Base-by-base conservation (phyloP, 768 basidiomycete species). In the Roridomyces roridus region DNA sequence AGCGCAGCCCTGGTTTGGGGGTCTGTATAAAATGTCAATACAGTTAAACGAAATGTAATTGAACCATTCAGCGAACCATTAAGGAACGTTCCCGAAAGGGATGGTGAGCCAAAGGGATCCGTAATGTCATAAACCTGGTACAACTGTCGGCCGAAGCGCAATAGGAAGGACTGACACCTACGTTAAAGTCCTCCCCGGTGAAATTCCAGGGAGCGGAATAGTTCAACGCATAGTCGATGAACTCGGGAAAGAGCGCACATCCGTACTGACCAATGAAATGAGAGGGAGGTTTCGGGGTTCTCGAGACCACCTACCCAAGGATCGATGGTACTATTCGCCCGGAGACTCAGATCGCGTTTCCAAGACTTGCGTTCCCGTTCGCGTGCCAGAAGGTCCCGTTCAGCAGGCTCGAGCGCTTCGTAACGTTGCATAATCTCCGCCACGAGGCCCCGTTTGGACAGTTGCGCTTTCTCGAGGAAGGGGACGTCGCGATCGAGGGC, bases 171-270 rank as follows among this genome's bases (percentile, higher is more conserved):
- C 39, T 36, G 26, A 34, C 3, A 69, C 78, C 20, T 72, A 84
- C 77, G 64, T 67, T 65, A 55, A 69, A 69, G 21, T 47, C 55
- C 40, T 51, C 23, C 5, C 58, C 63, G 29, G 54, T 51, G 42
- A 60, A 35, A 69, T 80, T 80, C 80, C 79, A 83, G 2, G 89
- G 89, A 65, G 78, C 84, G 0, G 89, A 88, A 65, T 78, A 90
- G 65, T 91, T 92, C 55, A 84, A 47, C 15, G 88, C 86, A 60
- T 91, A 91, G 70, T 91, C 89, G 28, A 88, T 64, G 70, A 86
- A 80, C 73, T 87, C 83, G 54, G 85, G 82, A 44, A 83, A 78
- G 11, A 90, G 67, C 51, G 84, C 75, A 69, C 90, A 91, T 6
- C 85, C 85, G 42, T 87, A 88, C 85, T 82, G 55, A 1, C 15